phyloP scores from a whole-genome alignment of 1,284 basidiomycete species.

The Meripilus lineatus region DNA sequence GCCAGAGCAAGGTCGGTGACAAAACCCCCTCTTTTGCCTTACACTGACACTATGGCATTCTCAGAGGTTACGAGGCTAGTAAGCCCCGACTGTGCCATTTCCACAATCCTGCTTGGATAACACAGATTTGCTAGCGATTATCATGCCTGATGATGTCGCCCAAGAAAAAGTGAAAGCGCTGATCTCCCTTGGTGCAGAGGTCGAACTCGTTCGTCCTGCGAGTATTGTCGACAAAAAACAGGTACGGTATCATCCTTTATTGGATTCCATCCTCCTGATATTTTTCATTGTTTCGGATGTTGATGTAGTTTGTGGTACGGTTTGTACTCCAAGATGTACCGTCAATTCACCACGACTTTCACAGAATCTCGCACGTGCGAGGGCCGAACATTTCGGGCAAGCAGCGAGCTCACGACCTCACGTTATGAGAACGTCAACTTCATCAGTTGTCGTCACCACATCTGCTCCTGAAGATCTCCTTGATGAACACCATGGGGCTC shows the following conservation, averaged over 20 bases:
- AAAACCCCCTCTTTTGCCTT: not conserved
- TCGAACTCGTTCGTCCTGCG: slow-evolving; percentile 82
- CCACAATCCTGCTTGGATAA: not conserved
- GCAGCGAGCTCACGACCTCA: slow-evolving; percentile 23
- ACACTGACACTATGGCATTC: not conserved
- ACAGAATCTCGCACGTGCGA: slow-evolving; percentile 78
- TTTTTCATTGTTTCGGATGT: not conserved
- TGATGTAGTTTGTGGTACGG: slow-evolving; percentile 13
- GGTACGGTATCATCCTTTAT: slow-evolving; percentile 39
- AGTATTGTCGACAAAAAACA: slow-evolving; percentile 95
- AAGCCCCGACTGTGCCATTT: slow-evolving; percentile 20
- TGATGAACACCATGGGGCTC: slow-evolving; percentile 33
- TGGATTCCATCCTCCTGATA: too few relatives aligned
- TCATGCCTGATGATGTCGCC: slow-evolving; percentile 93
- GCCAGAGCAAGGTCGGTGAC: slow-evolving; percentile 73
- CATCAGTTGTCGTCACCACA: slow-evolving; percentile 54
- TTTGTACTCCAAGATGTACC: too few relatives aligned
- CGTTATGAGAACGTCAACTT: slow-evolving; percentile 22
- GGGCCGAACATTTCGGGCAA: slow-evolving; percentile 70
- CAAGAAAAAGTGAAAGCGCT: slow-evolving; percentile 88
- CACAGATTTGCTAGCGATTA: slow-evolving; percentile 54
- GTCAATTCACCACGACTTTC: slow-evolving; percentile 6
- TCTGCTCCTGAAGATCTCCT: slow-evolving; percentile 33
- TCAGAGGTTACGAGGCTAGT: slow-evolving; percentile 77
- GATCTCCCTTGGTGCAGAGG: slow-evolving; percentile 79